Base-by-base conservation (phyloP, 345 rosid species). In the Iberis pinnata region DNA sequence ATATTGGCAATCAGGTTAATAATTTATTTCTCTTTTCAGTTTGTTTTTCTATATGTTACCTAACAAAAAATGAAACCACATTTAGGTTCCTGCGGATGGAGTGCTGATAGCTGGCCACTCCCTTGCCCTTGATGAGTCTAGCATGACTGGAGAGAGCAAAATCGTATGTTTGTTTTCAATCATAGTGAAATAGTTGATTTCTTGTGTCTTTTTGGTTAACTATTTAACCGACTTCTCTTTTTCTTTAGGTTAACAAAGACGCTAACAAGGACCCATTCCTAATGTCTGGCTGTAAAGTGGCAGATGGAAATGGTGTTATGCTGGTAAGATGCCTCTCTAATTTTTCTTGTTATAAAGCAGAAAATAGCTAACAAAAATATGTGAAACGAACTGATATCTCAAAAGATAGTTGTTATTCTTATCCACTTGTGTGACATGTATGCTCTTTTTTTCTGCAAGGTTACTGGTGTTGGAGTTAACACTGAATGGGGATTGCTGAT, bases 61-160 rank as follows among this genome's bases (percentile, higher is more conserved):
- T 22, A 22, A 22, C 25, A 2, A 6, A 22, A 22, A 6, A 2
- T 3, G 6, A 17, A 39, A 49, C 35, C 26, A 56, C 43, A 55
- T 14, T 22, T 61, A 88, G 98, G 95, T 92, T 31, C 97, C 98
- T 43, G 98, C 98, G 43, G 98, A 92, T 66, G 97, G 99, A 68
- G 73, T 88, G 58, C 18, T 93, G 61, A 74, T 88, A 52, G 63
- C 72, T 55, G 92, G 95, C 18, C 92, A 83, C 70, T 93, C 97
- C 29, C 81, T 93, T 60, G 78, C 94, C 9, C 61, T 88, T 49
- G 99, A 93, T 52, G 99, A 93, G 74, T 93, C 99, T 32, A 93
- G 99, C 86, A 93, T 93, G 99, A 93, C 99, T 5, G 99, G 99
- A 54, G 99, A 93, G 79, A 93, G 99, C 79, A 84, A 86, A 63